phyloP scores from a whole-genome alignment of 2,329 filamentous ascomycete species.

The Trichophyton verrucosum region DNA sequence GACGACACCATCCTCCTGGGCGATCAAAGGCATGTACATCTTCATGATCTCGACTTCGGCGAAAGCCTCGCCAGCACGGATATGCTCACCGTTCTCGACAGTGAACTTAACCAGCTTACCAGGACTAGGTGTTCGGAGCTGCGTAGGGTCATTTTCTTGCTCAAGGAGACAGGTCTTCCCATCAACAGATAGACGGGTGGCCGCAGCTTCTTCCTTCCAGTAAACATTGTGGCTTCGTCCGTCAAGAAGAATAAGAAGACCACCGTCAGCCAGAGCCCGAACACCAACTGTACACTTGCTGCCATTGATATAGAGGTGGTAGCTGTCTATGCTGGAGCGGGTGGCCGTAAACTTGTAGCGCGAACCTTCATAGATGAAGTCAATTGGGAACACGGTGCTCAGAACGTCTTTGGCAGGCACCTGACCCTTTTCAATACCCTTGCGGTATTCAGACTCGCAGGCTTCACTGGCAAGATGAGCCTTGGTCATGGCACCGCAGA shows the following conservation, averaged over 20 bases:
- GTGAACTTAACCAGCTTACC: slow-evolving; percentile 98
- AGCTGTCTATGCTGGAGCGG: slow-evolving; percentile 80
- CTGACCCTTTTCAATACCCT: slow-evolving; percentile 89
- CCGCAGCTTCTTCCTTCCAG: slow-evolving; percentile 98
- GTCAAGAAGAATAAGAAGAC: slow-evolving; percentile 76
- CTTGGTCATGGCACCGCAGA: slow-evolving; percentile 89
- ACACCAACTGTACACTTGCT: slow-evolving; percentile 92
- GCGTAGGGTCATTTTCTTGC: slow-evolving; percentile 97
- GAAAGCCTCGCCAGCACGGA: slow-evolving; percentile 82
- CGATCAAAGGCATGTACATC: slow-evolving; percentile 99
- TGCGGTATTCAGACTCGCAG: slow-evolving; percentile 75
- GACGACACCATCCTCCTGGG: slow-evolving; percentile 88
- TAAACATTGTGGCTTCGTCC: slow-evolving; percentile 96
- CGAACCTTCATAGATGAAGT: slow-evolving; percentile 95
- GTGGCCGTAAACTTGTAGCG: slow-evolving; percentile 98
- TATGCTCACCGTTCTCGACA: slow-evolving; percentile 86
- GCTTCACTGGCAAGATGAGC: slow-evolving; percentile 88
- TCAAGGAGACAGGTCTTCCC: slow-evolving; percentile 96
- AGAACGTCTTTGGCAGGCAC: slow-evolving; percentile 92
- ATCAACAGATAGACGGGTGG: slow-evolving; percentile 89
- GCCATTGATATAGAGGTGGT: slow-evolving; percentile 97
- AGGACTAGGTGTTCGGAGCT: slow-evolving; percentile 84
- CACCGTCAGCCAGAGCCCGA: slow-evolving; percentile 83
- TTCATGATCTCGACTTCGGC: slow-evolving; percentile 99
- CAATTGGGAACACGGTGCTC: slow-evolving; percentile 93